Evolutionary conservation across 2,329 filamentous ascomycete species (phyloP).

Genomic region (Scortechinia acanthostroma): DNA sequence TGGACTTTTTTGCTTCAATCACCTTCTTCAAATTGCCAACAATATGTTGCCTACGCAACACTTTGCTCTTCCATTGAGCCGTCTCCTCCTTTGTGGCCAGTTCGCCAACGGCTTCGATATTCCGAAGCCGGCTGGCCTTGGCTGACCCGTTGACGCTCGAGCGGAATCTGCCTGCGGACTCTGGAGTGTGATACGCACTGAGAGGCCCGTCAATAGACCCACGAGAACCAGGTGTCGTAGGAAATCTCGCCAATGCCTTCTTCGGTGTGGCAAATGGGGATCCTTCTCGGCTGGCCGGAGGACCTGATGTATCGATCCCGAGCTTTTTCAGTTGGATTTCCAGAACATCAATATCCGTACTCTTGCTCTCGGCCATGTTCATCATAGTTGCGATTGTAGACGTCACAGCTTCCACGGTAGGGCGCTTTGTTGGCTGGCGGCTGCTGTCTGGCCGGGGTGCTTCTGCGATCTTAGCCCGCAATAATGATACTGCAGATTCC

Average conservation of each 20-base stretch:
- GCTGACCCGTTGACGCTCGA: conserved; percentile 22
- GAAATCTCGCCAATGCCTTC: conserved; percentile 18
- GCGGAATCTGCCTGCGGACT: conserved; percentile 20
- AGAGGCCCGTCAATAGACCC: conserved; percentile 18
- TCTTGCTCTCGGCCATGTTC: conserved; percentile 2
- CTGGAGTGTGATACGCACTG: conserved; percentile 28
- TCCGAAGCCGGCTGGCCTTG: conserved; percentile 18
- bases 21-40: conserved; percentile 22
- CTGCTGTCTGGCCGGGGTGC: not conserved
- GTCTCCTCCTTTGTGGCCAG: conserved; percentile 14
- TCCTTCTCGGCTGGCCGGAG: conserved; percentile 15
- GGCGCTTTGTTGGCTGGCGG: conserved; percentile 6
- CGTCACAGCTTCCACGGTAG: not conserved
- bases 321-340: not conserved
- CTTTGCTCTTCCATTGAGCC: conserved; percentile 21
- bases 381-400: conserved; percentile 1
- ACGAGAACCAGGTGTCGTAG: conserved; percentile 24
- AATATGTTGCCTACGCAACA: conserved; percentile 21
- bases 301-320: conserved; percentile 8
- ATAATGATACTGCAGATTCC: not conserved
- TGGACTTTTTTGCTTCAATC: conserved; percentile 19
- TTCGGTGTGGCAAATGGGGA: conserved; percentile 24
- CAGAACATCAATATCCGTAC: not conserved
- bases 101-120: conserved; percentile 12
- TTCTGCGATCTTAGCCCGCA: not conserved